Conservation (phyloP, 495 filamentous ascomycete species). For the Hyaloscypha hepaticicola region DNA sequence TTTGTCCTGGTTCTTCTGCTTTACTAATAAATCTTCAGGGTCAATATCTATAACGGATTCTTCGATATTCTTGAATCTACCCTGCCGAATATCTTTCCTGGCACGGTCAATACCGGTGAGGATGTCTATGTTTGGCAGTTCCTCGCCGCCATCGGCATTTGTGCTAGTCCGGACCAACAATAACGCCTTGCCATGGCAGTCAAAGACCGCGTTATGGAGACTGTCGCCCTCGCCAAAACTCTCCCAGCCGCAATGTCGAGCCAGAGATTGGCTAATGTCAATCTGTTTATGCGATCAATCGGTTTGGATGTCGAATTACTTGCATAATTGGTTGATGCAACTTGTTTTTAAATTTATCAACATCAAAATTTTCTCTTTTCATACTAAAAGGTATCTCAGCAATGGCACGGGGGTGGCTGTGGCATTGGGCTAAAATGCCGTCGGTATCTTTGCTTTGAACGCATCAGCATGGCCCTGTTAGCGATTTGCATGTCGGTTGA, state of each 20-base stretch:
- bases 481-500: too few relatives aligned
- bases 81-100: conserved; percentile 82
- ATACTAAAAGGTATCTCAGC: too few relatives aligned
- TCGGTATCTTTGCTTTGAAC: too few relatives aligned
- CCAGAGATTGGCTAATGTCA: conserved; percentile 83
- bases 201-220: conserved; percentile 98
- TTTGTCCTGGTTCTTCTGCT: neutral
- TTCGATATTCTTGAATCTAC: conserved; percentile 85
- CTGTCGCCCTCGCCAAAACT: conserved; percentile 79
- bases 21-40: conserved; percentile 38
- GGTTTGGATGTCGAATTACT: conserved; percentile 95
- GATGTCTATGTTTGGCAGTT: conserved; percentile 99
- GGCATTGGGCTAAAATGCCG: too few relatives aligned
- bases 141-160: conserved; percentile 88
- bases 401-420: too few relatives aligned
- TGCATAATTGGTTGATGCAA: conserved; percentile 54
- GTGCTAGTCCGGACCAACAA: conserved; percentile 89
- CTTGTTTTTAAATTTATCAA: too few relatives aligned
- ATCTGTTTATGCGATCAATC: conserved; percentile 97
- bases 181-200: conserved; percentile 90
- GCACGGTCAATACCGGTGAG: conserved; percentile 76
- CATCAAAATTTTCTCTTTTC: too few relatives aligned
- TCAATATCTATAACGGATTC: conserved; percentile 70
- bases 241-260: conserved; percentile 81
- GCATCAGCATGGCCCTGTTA: too few relatives aligned